phyloP scores from a whole-genome alignment of 495 filamentous ascomycete species.

The Tirmania nivea region DNA sequence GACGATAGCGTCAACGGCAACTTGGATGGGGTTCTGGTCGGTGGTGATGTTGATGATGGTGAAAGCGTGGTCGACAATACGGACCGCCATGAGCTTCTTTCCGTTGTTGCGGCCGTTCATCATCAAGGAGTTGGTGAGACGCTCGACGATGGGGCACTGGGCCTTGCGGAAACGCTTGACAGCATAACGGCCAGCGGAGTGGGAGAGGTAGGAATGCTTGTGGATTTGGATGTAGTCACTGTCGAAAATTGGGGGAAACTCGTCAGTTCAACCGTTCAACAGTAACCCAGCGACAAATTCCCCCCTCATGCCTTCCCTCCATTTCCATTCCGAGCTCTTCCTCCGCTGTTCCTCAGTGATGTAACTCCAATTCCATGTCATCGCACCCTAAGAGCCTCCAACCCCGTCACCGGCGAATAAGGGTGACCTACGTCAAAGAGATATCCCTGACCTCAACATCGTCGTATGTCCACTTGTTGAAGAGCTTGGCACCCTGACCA shows the following conservation, averaged over 20 bases:
- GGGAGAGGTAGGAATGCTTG: slow-evolving; percentile 89
- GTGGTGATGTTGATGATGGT: slow-evolving; percentile 99
- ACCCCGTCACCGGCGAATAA: not conserved
- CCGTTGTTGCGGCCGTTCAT: slow-evolving; percentile 99
- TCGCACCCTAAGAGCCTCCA: not conserved
- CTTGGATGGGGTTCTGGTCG: slow-evolving; percentile 99
- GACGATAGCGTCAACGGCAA: slow-evolving; percentile 97
- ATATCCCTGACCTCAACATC: slow-evolving; percentile 99
- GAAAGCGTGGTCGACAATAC: slow-evolving; percentile 96
- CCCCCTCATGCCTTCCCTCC: slow-evolving; percentile 4
- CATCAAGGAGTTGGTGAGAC: slow-evolving; percentile 99
- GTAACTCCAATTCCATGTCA: not conserved
- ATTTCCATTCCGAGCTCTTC: not conserved
- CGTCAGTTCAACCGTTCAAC: not conserved
- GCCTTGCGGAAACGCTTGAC: slow-evolving; percentile 99
- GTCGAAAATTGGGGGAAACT: slow-evolving; percentile 6
- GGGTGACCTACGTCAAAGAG: slow-evolving; percentile 78
- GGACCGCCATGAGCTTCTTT: slow-evolving; percentile 99
- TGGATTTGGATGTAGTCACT: slow-evolving; percentile 99
- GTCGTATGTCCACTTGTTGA: slow-evolving; percentile 94
- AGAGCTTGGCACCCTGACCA: slow-evolving; percentile 80
- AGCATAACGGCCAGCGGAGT: slow-evolving; percentile 96
- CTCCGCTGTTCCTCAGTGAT: not conserved
- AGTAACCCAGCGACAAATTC: not conserved
- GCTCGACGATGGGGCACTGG: slow-evolving; percentile 99